Percentiles rank a stretch among this genome's conserved stretches.
These are phyloP conservation scores for Diddensiella caesifluorescens DNA, from an alignment of 805 yeast species.

Conservation along the genomic window DNA sequence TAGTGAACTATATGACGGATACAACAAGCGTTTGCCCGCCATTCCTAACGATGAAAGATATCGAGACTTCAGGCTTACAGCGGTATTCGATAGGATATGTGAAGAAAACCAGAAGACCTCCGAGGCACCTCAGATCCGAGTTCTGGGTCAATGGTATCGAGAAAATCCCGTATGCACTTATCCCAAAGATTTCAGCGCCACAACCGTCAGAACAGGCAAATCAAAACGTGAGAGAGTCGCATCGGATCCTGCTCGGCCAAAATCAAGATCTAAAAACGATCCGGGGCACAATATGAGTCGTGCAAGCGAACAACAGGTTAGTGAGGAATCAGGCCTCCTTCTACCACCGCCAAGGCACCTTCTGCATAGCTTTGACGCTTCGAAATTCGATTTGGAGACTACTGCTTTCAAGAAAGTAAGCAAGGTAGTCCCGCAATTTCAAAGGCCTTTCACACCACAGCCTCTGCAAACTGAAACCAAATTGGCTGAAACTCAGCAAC, in stretches of 20 bases:
- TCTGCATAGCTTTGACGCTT: background rate
- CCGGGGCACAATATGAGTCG: no score
- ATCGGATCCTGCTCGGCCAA: background rate
- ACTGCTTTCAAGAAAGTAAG: no score
- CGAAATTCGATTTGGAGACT: background rate
- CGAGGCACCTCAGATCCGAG: no score
- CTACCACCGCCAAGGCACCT: conserved; percentile 1
- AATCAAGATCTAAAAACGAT: conserved; percentile 1
- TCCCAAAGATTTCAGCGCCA: background rate
- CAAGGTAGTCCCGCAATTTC: no score
- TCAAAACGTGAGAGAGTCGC: background rate
- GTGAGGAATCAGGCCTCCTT: background rate
- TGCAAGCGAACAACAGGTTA: no score
- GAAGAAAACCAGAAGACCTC: background rate
- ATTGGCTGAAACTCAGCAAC: background rate
- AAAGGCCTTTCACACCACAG: background rate
- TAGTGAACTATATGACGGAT: no score
- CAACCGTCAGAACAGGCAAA: background rate
- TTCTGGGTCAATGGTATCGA: background rate
- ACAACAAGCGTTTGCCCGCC: background rate
- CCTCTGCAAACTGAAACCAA: background rate
- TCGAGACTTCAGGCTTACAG: background rate
- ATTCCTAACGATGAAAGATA: background rate
- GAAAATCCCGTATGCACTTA: background rate
- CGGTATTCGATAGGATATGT: background rate